Conservation (phyloP, 202 grass and related monocot genomes). For the Eragrostis tef region DNA sequence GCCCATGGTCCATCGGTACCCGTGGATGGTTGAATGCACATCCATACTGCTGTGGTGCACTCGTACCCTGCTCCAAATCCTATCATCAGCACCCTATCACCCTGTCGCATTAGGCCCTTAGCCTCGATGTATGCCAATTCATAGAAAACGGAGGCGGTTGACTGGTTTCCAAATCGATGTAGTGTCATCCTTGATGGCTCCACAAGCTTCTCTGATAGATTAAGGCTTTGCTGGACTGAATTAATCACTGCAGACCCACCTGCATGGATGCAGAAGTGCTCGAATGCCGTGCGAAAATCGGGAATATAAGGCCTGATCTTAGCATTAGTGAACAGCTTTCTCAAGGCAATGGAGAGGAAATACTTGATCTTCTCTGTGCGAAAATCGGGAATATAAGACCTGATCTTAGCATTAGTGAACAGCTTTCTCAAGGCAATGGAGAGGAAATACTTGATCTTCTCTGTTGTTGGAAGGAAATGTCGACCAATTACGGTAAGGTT, state of each 20-base stretch:
- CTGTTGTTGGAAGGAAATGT: slow-evolving; percentile 36
- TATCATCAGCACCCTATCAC: slow-evolving; percentile 56
- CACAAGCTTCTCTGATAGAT: slow-evolving; percentile 42
- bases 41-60: slow-evolving; percentile 60
- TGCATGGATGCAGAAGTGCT: slow-evolving; percentile 34
- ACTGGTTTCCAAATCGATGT: slow-evolving; percentile 57
- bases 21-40: background rate
- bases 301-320: slow-evolving; percentile 44
- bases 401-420: background rate
- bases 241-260: slow-evolving; percentile 61
- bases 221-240: slow-evolving; percentile 48
- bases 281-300: slow-evolving; percentile 51
- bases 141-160: slow-evolving; percentile 60
- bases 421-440: background rate
- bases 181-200: slow-evolving; percentile 65
- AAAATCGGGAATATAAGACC: too few species aligned
- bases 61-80: slow-evolving; percentile 60
- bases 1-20: background rate
- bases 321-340: slow-evolving; percentile 12
- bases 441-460: slow-evolving; percentile 39
- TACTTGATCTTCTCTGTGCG: slow-evolving; percentile 41
- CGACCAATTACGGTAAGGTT: slow-evolving; percentile 47
- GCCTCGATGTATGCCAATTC: slow-evolving; percentile 55
- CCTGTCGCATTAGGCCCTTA: slow-evolving; percentile 42
- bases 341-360: slow-evolving; percentile 4